Conservation (phyloP, 73 alveolate genomes). For the Paramecium tetraurelia region DNA sequence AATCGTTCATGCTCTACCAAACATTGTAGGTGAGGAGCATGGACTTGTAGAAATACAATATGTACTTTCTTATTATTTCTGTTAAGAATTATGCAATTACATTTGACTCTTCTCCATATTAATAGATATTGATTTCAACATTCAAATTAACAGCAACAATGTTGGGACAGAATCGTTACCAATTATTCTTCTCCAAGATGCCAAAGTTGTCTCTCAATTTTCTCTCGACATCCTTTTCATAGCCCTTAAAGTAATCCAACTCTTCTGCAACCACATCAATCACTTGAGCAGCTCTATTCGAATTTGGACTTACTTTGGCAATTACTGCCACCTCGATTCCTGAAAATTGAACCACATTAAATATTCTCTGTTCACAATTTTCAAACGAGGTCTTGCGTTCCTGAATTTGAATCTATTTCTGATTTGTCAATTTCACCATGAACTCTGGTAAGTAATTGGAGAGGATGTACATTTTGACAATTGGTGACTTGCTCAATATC, state of each 20-base stretch:
- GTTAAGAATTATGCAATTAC: neutral
- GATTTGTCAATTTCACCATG: neutral
- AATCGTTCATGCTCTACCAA: constrained; percentile 4
- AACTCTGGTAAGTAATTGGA: constrained; percentile 29
- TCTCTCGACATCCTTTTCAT: constrained; percentile 46
- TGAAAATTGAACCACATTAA: neutral
- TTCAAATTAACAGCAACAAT: constrained; percentile 12
- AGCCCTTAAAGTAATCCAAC: constrained; percentile 58
- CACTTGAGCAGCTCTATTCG: neutral
- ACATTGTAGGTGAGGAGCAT: constrained; percentile 31
- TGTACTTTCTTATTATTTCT: neutral
- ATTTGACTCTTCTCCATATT: neutral
- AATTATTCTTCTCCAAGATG: constrained; percentile 9
- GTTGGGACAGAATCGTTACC: constrained; percentile 48
- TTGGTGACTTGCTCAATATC: neutral
- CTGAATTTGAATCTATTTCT: neutral
- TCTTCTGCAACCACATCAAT: constrained; percentile 47
- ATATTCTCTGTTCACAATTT: neutral
- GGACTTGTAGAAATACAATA: neutral
- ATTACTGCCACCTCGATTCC: neutral
- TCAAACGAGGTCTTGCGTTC: neutral
- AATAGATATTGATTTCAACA: neutral
- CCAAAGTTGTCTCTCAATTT: constrained; percentile 23
- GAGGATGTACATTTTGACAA: neutral
- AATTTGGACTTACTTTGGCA: neutral